A percentile compares a stretch with the other conserved stretches of the same genome.
phyloP scores from a whole-genome alignment of 768 basidiomycete species.

The Trametes villosa region DNA sequence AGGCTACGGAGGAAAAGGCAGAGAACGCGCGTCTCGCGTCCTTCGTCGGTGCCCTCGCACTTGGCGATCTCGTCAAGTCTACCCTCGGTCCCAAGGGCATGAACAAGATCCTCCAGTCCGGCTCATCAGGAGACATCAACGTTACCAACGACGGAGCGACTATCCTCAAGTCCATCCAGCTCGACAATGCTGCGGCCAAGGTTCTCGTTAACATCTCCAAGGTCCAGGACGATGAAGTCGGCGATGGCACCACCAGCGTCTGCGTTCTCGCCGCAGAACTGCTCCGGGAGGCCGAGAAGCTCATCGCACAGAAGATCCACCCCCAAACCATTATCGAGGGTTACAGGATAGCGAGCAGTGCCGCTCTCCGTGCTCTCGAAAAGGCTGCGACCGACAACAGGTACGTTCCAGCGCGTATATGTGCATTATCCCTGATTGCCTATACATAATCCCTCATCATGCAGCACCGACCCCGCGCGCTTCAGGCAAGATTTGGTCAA shows the following conservation, averaged over 20 bases:
- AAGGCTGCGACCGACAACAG: slow-evolving; percentile 81
- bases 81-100: slow-evolving; percentile 99
- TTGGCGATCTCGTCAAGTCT: slow-evolving; percentile 98
- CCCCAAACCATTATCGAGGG: slow-evolving; percentile 99
- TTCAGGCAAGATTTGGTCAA: slow-evolving; percentile 95
- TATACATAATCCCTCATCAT: too few species aligned
- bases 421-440: background rate
- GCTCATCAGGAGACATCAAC: slow-evolving; percentile 86
- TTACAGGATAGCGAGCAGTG: slow-evolving; percentile 87
- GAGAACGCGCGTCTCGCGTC: slow-evolving; percentile 98
- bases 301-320: slow-evolving; percentile 91
- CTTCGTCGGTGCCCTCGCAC: slow-evolving; percentile 95
- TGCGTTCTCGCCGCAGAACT: slow-evolving; percentile 92
- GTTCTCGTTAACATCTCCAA: slow-evolving; percentile 99
- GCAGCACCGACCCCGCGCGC: slow-evolving; percentile 67
- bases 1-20: slow-evolving; percentile 93
- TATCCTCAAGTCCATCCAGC: slow-evolving; percentile 94
- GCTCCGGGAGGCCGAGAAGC: slow-evolving; percentile 92
- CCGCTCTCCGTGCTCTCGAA: slow-evolving; percentile 86
- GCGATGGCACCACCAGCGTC: slow-evolving; percentile 92
- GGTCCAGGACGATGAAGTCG: slow-evolving; percentile 99
- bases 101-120: slow-evolving; percentile 99
- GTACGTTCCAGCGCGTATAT: slow-evolving; percentile 40
- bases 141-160: slow-evolving; percentile 99
- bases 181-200: slow-evolving; percentile 99